phyloP scores from a whole-genome alignment of 2,329 filamentous ascomycete species.

The Emergomyces africanus region DNA sequence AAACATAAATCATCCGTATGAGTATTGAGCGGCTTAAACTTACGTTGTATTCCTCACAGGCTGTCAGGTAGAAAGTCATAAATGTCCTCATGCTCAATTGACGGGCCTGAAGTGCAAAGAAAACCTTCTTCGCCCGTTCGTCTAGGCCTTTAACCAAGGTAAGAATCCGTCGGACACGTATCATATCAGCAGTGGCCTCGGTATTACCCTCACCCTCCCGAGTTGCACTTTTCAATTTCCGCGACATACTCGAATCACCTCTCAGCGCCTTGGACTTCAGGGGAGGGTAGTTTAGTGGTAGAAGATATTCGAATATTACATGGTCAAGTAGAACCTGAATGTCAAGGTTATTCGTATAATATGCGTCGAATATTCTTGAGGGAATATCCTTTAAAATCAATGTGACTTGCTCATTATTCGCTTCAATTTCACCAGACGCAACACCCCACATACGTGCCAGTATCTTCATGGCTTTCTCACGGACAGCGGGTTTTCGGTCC shows the following conservation, averaged over 20 bases:
- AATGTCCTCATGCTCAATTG: slow-evolving; percentile 63
- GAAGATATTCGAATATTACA: slow-evolving; percentile 71
- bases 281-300: slow-evolving; percentile 81
- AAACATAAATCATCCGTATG: neutral
- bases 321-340: slow-evolving; percentile 74
- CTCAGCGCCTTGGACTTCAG: slow-evolving; percentile 42
- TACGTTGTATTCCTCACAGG: slow-evolving; percentile 76
- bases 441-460: slow-evolving; percentile 89
- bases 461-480: slow-evolving; percentile 74
- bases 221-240: slow-evolving; percentile 34
- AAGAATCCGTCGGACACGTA: slow-evolving; percentile 73
- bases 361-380: slow-evolving; percentile 71
- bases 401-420: slow-evolving; percentile 63
- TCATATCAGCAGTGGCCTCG: slow-evolving; percentile 40
- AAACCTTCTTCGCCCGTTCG: slow-evolving; percentile 65
- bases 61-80: slow-evolving; percentile 61
- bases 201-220: slow-evolving; percentile 25
- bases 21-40: slow-evolving; percentile 10
- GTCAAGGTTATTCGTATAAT: slow-evolving; percentile 80
- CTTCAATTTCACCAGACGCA: slow-evolving; percentile 71
- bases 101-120: slow-evolving; percentile 71
- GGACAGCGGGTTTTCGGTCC: slow-evolving; percentile 69
- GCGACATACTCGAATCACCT: slow-evolving; percentile 40
- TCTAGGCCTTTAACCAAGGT: slow-evolving; percentile 70
- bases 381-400: slow-evolving; percentile 70